Conservation (phyloP, 176 grass and related monocot genomes). For the Ensete glaucum region DNA sequence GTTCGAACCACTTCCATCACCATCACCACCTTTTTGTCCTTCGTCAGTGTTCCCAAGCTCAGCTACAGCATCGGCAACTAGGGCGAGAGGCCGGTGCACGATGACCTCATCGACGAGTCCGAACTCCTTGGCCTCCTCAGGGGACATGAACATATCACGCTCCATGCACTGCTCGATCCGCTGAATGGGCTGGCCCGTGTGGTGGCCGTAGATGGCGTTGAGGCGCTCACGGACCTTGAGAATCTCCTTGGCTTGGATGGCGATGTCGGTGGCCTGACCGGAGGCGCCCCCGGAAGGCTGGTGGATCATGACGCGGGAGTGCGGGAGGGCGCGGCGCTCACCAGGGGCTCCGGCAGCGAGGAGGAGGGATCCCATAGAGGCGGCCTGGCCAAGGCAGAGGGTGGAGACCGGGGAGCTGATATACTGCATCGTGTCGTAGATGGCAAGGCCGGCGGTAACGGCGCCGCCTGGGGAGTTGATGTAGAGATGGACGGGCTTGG, state of each 20-base stretch:
- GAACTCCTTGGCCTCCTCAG: constrained; percentile 71
- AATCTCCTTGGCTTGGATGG: neutral
- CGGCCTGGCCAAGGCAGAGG: constrained; percentile 4
- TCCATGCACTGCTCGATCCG: constrained; percentile 75
- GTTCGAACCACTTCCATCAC: too few species aligned
- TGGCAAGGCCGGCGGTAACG: constrained; percentile 1
- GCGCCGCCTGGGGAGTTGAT: neutral
- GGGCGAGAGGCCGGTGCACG: constrained; percentile 43
- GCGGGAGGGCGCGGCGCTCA: neutral
- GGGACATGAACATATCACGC: constrained; percentile 85
- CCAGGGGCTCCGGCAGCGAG: neutral
- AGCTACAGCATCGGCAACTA: constrained; percentile 36
- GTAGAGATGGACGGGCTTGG: neutral
- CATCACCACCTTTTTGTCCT: too few species aligned
- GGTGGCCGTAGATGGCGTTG: constrained; percentile 79
- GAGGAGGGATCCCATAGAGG: constrained; percentile 2
- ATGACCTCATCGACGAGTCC: constrained; percentile 94
- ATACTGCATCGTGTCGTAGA: constrained; percentile 4
- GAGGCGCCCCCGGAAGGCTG: neutral
- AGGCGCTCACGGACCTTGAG: constrained; percentile 45
- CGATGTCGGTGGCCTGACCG: neutral
- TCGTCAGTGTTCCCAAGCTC: neutral
- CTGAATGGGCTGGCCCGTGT: constrained; percentile 49
- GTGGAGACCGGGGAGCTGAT: constrained; percentile 1
- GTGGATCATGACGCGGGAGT: constrained; percentile 3